These are phyloP conservation scores for Cyberlindnera euphorbiae DNA, from an alignment of 805 yeast species.

Conservation along the genomic window DNA sequence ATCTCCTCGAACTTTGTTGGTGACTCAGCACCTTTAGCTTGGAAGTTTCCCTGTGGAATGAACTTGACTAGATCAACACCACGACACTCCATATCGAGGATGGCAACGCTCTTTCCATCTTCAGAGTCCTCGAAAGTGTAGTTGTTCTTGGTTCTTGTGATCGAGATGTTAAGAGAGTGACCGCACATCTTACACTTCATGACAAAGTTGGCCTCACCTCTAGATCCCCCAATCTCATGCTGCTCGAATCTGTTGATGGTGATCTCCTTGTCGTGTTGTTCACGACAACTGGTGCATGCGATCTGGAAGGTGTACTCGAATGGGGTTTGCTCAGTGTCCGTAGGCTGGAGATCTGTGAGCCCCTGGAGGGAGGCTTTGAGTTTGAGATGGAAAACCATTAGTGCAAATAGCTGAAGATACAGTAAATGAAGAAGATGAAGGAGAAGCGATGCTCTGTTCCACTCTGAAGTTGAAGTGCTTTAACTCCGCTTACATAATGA, in stretches of 20 bases:
- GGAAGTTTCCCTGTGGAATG: slow-evolving; percentile 59
- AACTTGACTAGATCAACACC: slow-evolving; percentile 75
- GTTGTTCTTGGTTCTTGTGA: slow-evolving; percentile 21
- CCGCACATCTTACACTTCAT: slow-evolving; percentile 69
- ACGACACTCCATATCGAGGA: slow-evolving; percentile 77
- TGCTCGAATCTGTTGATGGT: slow-evolving; percentile 62
- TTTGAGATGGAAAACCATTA: slow-evolving; percentile 26
- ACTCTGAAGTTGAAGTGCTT: too few species aligned
- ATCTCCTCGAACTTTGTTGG: slow-evolving; percentile 54
- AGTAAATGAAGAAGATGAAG: too few species aligned
- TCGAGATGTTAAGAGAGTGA: slow-evolving; percentile 24
- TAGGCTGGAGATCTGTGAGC: slow-evolving; percentile 43
- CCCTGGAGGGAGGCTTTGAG: slow-evolving; percentile 33
- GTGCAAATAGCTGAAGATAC: not conserved
- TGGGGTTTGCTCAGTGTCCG: slow-evolving; percentile 55
- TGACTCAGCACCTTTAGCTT: slow-evolving; percentile 49
- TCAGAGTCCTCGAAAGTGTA: slow-evolving; percentile 23
- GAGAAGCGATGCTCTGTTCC: too few species aligned
- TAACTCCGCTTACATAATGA: too few species aligned
- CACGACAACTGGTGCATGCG: slow-evolving; percentile 77
- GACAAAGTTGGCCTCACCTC: slow-evolving; percentile 81
- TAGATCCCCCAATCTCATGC: slow-evolving; percentile 61
- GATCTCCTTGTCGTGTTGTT: slow-evolving; percentile 65
- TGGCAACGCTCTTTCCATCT: slow-evolving; percentile 36
- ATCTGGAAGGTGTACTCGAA: slow-evolving; percentile 73